A percentile compares a stretch with the other conserved stretches of the same genome.
These are phyloP conservation scores for Microbotryum violaceum DNA, from an alignment of 1,284 basidiomycete genomes.

Conservation along the genomic window DNA sequence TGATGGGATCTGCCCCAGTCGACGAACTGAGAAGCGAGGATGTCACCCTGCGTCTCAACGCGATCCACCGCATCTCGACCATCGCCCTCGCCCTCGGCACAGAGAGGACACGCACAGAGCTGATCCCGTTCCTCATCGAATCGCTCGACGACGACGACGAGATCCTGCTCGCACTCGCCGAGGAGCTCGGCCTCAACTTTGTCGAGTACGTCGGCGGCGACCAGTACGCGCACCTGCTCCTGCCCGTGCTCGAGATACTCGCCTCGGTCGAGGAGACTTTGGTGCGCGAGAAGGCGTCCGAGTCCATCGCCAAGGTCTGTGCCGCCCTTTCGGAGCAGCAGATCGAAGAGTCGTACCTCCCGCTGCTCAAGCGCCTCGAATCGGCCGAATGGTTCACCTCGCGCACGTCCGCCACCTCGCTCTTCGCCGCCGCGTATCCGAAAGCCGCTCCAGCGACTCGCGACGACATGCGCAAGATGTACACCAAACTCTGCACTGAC, in stretches of 20 bases:
- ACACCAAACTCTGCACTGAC: conserved; percentile 73
- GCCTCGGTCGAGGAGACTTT: conserved; percentile 97
- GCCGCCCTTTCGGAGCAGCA: conserved; percentile 67
- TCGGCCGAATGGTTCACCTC: conserved; percentile 99
- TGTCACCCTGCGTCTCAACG: conserved; percentile 85
- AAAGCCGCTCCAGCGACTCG: conserved; percentile 51
- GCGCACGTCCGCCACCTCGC: conserved; percentile 86
- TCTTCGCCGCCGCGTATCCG: conserved; percentile 84
- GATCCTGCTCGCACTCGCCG: conserved; percentile 89
- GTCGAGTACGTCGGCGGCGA: conserved; percentile 92
- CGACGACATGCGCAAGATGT: conserved; percentile 84
- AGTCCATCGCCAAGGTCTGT: conserved; percentile 91
- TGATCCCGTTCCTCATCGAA: conserved; percentile 95
- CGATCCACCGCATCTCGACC: conserved; percentile 95
- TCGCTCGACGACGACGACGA: conserved; percentile 99
- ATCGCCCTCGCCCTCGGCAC: conserved; percentile 96
- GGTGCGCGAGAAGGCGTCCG: conserved; percentile 96
- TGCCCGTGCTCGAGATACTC: conserved; percentile 91
- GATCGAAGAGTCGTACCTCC: conserved; percentile 86
- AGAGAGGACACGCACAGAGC: conserved; percentile 88
- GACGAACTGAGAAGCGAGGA: conserved; percentile 94
- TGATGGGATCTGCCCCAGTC: conserved; percentile 41
- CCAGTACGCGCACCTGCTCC: conserved; percentile 76
- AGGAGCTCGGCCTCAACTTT: conserved; percentile 77
- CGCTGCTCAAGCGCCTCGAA: conserved; percentile 79